Base-by-base conservation (phyloP, 169 alveolate genomes). In the Sarcocystis neurona region DNA sequence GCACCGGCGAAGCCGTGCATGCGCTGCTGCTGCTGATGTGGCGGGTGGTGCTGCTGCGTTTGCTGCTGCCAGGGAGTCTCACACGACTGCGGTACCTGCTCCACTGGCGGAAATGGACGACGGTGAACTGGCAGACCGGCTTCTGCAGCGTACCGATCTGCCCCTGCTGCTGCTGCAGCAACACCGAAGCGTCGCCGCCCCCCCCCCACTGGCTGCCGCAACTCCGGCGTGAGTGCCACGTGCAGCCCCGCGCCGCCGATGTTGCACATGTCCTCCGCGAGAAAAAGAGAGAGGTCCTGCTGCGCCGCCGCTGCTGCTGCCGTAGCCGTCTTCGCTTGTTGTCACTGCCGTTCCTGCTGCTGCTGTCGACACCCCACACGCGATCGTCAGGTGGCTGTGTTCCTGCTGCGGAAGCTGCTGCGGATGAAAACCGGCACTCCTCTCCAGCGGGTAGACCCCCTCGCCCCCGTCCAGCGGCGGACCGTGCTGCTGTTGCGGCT, bases 401-500 rank as follows among this genome's bases (percentile, higher is more conserved):
- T n/a, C n/a, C n/a, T n/a, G n/a, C n/a, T n/a, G n/a, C n/a, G n/a
- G n/a, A n/a, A n/a, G n/a, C n/a, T n/a, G n/a, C n/a, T n/a, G n/a
- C n/a, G n/a, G n/a, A n/a, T n/a, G n/a, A n/a, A n/a, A n/a, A n/a
- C n/a, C n/a, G n/a, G n/a, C n/a, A n/a, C n/a, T n/a, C n/a, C n/a
- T n/a, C n/a, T n/a, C n/a, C n/a, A n/a, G n/a, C n/a, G n/a, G n/a
- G n/a, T n/a, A n/a, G n/a, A n/a, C n/a, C n/a, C n/a, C n/a, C n/a
- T n/a, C n/a, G n/a, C n/a, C n/a, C n/a, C n/a, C n/a, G n/a, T n/a
- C n/a, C n/a, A n/a, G n/a, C n/a, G n/a, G n/a, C n/a, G n/a, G n/a
- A n/a, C n/a, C n/a, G n/a, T 75, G 84, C 84, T 75, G 84, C 58
- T 75, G 84, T 37, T 75, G 84, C 60, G 8, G 53, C 84, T 75